Evolutionary conservation across 148 eudicot genomes (phyloP).

Genomic region (Chenopodium quinoa): DNA sequence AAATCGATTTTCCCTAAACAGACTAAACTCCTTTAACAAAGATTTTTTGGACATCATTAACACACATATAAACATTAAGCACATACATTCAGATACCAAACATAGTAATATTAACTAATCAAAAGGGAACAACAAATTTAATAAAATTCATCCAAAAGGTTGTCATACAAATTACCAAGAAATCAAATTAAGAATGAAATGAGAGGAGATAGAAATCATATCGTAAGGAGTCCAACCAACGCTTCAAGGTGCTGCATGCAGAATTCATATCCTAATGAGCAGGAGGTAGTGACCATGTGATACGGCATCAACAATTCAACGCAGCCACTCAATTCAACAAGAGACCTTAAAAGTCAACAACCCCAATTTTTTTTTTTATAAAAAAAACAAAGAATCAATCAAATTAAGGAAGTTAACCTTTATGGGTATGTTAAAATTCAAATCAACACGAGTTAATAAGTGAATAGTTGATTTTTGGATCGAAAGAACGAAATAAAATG

Average conservation of each 20-base stretch:
- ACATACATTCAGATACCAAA: not conserved
- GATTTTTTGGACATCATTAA: constrained; percentile 39
- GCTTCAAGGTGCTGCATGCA: constrained; percentile 40
- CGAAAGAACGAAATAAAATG: too few species aligned
- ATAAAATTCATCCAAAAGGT: not conserved
- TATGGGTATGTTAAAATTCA: not conserved
- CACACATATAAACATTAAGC: not conserved
- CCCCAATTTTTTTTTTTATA: not conserved
- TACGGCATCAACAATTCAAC: constrained; percentile 69
- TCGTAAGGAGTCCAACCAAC: constrained; percentile 79
- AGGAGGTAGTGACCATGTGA: constrained; percentile 79
- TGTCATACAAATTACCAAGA: not conserved
- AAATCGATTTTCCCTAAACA: constrained; percentile 88
- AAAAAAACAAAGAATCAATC: not conserved
- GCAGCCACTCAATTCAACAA: constrained; percentile 41
- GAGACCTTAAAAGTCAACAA: constrained; percentile 38
- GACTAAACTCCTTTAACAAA: constrained; percentile 67
- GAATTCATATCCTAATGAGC: constrained; percentile 73
- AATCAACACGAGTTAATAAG: too few species aligned
- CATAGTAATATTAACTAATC: too few species aligned
- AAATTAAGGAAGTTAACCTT: not conserved
- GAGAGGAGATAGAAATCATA: constrained; percentile 18
- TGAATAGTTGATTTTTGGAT: too few species aligned
- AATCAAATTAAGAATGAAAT: not conserved
- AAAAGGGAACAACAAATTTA: not conserved